Evolutionary conservation across 768 basidiomycete genomes (phyloP).

Genomic region (Lactarius psammicola): DNA sequence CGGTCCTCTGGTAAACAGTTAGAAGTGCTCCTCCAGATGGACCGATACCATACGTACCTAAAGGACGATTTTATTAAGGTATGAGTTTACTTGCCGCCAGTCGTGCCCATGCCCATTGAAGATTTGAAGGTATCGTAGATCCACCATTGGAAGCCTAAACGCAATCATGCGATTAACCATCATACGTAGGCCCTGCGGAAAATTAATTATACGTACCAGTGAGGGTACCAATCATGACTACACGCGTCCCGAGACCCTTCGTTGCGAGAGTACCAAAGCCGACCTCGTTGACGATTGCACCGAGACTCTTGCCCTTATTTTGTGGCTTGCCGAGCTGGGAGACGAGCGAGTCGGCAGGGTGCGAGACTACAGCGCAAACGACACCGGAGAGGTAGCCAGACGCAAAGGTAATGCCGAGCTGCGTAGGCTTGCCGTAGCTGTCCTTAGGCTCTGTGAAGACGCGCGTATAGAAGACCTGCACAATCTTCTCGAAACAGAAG

Average conservation of each 20-base stretch:
- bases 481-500: conserved; percentile 92
- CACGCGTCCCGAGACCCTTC: conserved; percentile 85
- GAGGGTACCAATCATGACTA: conserved; percentile 65
- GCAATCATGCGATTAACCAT: conserved; percentile 34
- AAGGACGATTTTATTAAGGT: conserved; percentile 1
- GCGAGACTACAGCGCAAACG: conserved; percentile 93
- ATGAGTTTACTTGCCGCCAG: conserved; percentile 73
- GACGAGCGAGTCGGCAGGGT: conserved; percentile 92
- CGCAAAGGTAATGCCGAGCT: conserved; percentile 85
- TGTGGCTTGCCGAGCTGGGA: conserved; percentile 89
- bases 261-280: conserved; percentile 65
- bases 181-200: not conserved
- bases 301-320: conserved; percentile 79
- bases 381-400: conserved; percentile 96
- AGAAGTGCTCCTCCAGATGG: not conserved
- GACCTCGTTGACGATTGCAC: conserved; percentile 68
- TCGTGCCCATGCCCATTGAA: conserved; percentile 82
- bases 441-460: conserved; percentile 81
- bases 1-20: conserved; percentile 10
- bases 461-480: conserved; percentile 82
- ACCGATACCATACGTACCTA: not conserved
- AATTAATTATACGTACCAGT: conserved; percentile 28
- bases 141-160: conserved; percentile 89
- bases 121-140: conserved; percentile 88
- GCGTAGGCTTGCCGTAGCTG: conserved; percentile 73